phyloP scores from a whole-genome alignment of 345 rosid genomes.

The Kernera saxatilis region DNA sequence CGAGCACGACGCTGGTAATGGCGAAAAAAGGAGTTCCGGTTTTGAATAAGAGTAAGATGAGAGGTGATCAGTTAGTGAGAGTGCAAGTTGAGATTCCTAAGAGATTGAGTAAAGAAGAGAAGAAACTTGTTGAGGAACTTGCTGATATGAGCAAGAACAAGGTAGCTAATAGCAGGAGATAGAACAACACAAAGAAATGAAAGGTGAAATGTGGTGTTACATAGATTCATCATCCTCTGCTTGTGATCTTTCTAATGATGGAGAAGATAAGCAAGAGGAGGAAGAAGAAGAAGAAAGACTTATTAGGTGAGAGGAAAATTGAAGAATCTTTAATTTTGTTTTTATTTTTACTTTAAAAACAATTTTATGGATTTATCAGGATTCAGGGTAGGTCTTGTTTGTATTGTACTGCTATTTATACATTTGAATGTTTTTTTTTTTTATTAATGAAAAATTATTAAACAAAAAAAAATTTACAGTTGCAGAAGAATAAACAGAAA shows the following conservation, averaged over 20 bases:
- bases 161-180: slow-evolving; percentile 68
- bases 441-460: not conserved
- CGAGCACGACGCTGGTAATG: slow-evolving; percentile 90
- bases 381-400: slow-evolving; percentile 24
- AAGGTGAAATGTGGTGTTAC: slow-evolving; percentile 7
- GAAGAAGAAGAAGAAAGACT: not conserved
- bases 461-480: not conserved
- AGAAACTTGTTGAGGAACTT: slow-evolving; percentile 79
- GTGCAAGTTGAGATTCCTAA: slow-evolving; percentile 98
- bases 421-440: not conserved
- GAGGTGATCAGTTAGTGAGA: slow-evolving; percentile 95
- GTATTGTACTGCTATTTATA: slow-evolving; percentile 13
- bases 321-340: slow-evolving; percentile 19
- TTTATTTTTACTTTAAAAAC: not conserved
- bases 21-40: slow-evolving; percentile 92
- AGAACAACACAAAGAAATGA: not conserved
- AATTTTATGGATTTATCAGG: slow-evolving; percentile 14
- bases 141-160: slow-evolving; percentile 86
- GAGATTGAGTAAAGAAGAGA: slow-evolving; percentile 79
- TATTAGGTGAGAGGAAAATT: not conserved
- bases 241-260: slow-evolving; percentile 6
- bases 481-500: not conserved
- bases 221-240: slow-evolving; percentile 2
- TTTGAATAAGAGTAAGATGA: slow-evolving; percentile 76
- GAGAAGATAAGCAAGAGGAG: slow-evolving; percentile 14